Conservation (phyloP, 106 monocot species). For the Dendrobium chrysotoxum region DNA sequence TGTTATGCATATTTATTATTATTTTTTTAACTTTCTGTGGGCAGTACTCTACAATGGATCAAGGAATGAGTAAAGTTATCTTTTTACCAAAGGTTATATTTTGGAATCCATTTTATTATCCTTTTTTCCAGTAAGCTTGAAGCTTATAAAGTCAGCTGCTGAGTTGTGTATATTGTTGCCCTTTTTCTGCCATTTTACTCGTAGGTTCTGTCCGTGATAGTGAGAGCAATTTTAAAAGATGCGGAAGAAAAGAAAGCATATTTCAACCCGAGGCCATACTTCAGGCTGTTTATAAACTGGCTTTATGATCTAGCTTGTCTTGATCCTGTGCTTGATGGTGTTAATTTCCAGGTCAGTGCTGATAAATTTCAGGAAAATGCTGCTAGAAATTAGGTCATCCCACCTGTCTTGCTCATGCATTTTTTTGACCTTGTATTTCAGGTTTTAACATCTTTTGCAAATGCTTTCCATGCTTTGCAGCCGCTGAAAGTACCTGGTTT, state of each 20-base stretch:
- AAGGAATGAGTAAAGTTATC: constrained; percentile 46
- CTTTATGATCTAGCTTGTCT: constrained; percentile 66
- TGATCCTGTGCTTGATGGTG: constrained; percentile 53
- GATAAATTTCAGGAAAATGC: background rate
- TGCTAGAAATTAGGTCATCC: background rate
- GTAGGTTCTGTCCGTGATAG: constrained; percentile 56
- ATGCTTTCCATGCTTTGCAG: constrained; percentile 82
- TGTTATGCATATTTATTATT: constrained; percentile 10
- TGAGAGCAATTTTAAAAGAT: constrained; percentile 65
- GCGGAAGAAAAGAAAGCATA: constrained; percentile 76
- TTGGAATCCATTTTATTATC: background rate
- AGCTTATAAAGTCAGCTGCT: background rate
- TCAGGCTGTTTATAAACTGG: constrained; percentile 85
- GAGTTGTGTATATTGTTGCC: background rate
- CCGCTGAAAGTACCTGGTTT: constrained; percentile 82
- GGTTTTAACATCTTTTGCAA: constrained; percentile 88
- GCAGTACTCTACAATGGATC: constrained; percentile 60
- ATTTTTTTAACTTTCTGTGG: background rate
- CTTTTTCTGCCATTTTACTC: background rate
- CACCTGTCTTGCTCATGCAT: background rate
- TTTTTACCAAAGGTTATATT: constrained; percentile 54
- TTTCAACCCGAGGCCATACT: constrained; percentile 90
- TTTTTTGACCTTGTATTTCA: constrained; percentile 18
- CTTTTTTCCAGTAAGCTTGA: background rate
- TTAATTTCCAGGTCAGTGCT: constrained; percentile 56